Base-by-base conservation (phyloP, 192 early-diverging fungal species). In the Spizellomyces sp. region DNA sequence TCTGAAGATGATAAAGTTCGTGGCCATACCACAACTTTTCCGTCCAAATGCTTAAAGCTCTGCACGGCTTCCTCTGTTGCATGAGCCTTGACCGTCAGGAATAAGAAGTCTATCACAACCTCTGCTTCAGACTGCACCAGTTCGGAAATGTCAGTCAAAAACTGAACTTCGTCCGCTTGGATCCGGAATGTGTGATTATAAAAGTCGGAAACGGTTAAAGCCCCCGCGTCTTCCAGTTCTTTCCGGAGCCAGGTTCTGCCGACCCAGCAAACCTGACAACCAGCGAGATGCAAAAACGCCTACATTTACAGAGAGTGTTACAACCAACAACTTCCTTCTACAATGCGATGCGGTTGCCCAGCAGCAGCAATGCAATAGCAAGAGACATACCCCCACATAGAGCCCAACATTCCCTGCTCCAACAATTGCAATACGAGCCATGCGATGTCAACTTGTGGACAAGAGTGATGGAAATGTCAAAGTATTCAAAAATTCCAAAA, bases 181-280 rank as follows among this genome's bases (percentile, higher is more conserved):
- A 55, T 55, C 1, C 15, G 0, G 3, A 55, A 55, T 55, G 52
- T 55, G 52, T 55, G 52, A 19, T 55, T 55, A 3, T 55, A 55
- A 19, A 55, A 55, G 52, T 55, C 52, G 14, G 52, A 55, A 55
- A 55, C 52, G 15, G 52, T 55, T 15, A 55, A 19, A 55, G 52
- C 52, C 0, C 52, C 52, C 1, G 52, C 52, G 15, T 55, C 52
- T 19, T 55, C 52, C 15, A 55, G 14, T 19, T 55, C 52, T 15
- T 55, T 19, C 52, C 19, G 52, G 15, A 55, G 15, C 52, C 52
- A 55, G 14, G 14, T 15, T n/a, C 52, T 15, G 14, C 52, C 52
- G 52, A 55, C 52, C 52, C 52, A 55, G 27, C 27, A 36, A 36
- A 36, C 27, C 27, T 36, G 27, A 36, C 27, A 36, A 3, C 27